A percentile compares a stretch with the other conserved stretches of the same genome.
Evolutionary conservation across 2,329 filamentous ascomycete species (phyloP).

Genomic region (Lasiodiplodia theobromae): DNA sequence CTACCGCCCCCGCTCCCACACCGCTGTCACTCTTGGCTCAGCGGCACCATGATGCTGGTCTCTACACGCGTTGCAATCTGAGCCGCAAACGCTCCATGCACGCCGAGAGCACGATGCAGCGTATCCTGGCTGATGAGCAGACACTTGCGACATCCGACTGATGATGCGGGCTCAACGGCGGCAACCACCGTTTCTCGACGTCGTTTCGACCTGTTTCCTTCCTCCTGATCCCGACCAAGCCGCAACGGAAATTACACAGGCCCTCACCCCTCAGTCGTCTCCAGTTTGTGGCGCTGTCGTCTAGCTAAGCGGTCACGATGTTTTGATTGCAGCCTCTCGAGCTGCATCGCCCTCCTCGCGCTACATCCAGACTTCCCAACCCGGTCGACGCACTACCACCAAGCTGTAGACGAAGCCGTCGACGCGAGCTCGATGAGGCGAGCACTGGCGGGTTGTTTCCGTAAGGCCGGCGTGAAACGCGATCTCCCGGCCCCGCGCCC

Average conservation of each 20-base stretch:
- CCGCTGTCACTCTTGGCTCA: constrained; percentile 9
- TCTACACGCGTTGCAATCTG: not conserved
- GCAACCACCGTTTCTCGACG: constrained; percentile 9
- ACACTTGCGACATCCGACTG: not conserved
- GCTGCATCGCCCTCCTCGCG: not conserved
- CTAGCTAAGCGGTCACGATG: not conserved
- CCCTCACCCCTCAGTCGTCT: constrained; percentile 3
- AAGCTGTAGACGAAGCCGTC: not conserved
- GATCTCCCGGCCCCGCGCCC: constrained; percentile 24
- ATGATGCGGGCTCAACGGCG: not conserved
- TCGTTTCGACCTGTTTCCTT: constrained; percentile 1
- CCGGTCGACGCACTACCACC: not conserved
- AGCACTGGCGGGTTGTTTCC: constrained; percentile 1
- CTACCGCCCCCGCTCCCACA: constrained; percentile 3
- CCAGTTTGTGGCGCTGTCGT: not conserved
- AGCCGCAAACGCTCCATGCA: not conserved
- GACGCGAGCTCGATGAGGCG: not conserved
- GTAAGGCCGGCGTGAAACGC: constrained; percentile 21
- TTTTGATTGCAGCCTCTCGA: not conserved
- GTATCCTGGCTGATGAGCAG: not conserved
- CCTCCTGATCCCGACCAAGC: not conserved
- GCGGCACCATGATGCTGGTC: not conserved
- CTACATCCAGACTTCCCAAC: not conserved
- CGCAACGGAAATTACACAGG: constrained; percentile 19
- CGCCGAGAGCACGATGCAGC: not conserved